Percentiles rank a stretch among this genome's conserved stretches.
Evolutionary conservation across 2,329 filamentous ascomycete genomes (phyloP).

Genomic region (Trichoderma cornu-damae): DNA sequence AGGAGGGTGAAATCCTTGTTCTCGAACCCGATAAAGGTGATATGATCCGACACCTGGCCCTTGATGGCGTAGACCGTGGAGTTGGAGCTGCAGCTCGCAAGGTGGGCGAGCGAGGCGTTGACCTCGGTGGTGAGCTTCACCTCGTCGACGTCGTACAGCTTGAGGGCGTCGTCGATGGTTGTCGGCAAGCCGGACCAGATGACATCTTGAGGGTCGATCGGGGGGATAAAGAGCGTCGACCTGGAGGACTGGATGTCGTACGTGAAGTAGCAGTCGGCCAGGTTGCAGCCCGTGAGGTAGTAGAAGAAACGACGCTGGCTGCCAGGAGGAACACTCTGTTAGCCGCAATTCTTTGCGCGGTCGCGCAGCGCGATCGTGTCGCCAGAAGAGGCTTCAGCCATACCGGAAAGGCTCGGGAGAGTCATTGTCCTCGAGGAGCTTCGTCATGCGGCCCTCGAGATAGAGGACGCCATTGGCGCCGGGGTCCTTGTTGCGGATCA

Average conservation of each 20-base stretch:
- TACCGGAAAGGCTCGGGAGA: conserved; percentile 75
- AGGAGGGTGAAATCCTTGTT: conserved; percentile 54
- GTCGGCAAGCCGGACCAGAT: conserved; percentile 91
- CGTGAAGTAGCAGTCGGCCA: conserved; percentile 73
- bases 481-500: conserved; percentile 63
- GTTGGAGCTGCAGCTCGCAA: conserved; percentile 37
- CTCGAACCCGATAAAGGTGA: conserved; percentile 67
- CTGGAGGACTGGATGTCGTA: conserved; percentile 72
- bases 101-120: conserved; percentile 61
- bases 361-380: background rate
- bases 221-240: conserved; percentile 85
- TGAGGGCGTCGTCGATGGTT: conserved; percentile 66
- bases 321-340: background rate
- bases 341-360: background rate
- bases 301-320: conserved; percentile 91
- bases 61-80: conserved; percentile 68
- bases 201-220: conserved; percentile 78
- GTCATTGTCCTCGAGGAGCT: conserved; percentile 85
- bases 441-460: conserved; percentile 76
- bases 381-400: background rate
- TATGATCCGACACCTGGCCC: conserved; percentile 66
- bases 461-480: conserved; percentile 69
- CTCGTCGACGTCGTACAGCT: conserved; percentile 74
- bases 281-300: conserved; percentile 80
- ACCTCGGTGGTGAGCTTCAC: conserved; percentile 69